These are phyloP conservation scores for Salinomyces thailandicus DNA, from an alignment of 2,329 filamentous ascomycete genomes.

Conservation along the genomic window DNA sequence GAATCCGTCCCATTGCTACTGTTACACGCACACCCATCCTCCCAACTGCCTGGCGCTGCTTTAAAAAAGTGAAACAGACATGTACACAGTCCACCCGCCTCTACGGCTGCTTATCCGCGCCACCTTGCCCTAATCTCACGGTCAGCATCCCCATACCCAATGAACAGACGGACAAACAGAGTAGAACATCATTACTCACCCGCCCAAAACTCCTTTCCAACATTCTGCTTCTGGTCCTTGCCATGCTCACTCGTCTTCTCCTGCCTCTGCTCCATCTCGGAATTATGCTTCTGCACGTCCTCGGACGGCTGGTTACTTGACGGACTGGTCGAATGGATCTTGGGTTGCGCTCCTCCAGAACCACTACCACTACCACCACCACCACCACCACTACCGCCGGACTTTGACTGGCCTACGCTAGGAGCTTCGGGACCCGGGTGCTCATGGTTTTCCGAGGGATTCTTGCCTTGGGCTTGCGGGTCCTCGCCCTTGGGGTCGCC, in stretches of 20 bases:
- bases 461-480: conserved; percentile 33
- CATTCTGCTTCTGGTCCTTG: conserved; percentile 32
- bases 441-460: conserved; percentile 31
- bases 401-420: conserved; percentile 23
- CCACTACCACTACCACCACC: conserved; percentile 21
- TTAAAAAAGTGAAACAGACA: no score
- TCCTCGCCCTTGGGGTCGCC: conserved; percentile 35
- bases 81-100: no score
- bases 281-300: conserved; percentile 35
- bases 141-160: no score
- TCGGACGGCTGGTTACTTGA: conserved; percentile 23
- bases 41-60: no score
- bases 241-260: conserved; percentile 32
- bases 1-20: no score
- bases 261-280: conserved; percentile 33
- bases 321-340: conserved; percentile 30
- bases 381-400: conserved; percentile 4
- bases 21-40: no score
- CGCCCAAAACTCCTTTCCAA: conserved; percentile 29
- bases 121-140: no score
- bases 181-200: no score
- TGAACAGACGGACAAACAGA: no score
- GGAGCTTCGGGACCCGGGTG: conserved; percentile 37
- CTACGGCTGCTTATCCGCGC: no score
- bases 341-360: conserved; percentile 30